phyloP scores from a whole-genome alignment of 2,329 filamentous ascomycete genomes.

The Sporothrix pallida region DNA sequence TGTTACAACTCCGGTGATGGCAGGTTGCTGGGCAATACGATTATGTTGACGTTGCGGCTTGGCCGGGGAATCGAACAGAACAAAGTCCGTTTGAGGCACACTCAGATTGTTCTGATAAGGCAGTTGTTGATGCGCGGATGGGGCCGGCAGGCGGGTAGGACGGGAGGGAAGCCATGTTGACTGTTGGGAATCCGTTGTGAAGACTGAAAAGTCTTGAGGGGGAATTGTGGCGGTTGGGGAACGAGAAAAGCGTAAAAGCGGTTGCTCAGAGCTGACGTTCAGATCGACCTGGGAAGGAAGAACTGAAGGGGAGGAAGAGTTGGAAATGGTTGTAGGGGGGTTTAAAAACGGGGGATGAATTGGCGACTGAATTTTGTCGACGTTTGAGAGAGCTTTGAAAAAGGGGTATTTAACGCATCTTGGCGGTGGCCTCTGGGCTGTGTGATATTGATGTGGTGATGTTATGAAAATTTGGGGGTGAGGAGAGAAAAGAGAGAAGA shows the following conservation, averaged over 20 bases:
- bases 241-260: constrained; percentile 64
- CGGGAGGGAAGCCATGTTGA: constrained; percentile 81
- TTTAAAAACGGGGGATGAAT: constrained; percentile 44
- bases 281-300: constrained; percentile 65
- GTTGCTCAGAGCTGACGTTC: constrained; percentile 69
- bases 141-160: constrained; percentile 67
- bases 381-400: constrained; percentile 45
- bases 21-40: constrained; percentile 49
- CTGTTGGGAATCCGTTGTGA: constrained; percentile 78
- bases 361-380: constrained; percentile 61
- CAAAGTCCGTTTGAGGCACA: constrained; percentile 72
- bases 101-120: constrained; percentile 51
- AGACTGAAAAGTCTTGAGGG: constrained; percentile 72
- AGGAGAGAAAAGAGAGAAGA: constrained; percentile 47
- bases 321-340: constrained; percentile 55
- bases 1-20: constrained; percentile 51
- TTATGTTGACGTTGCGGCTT: constrained; percentile 51
- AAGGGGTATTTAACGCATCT: constrained; percentile 64
- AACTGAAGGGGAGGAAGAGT: constrained; percentile 52
- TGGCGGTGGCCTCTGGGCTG: constrained; percentile 49
- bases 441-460: constrained; percentile 40
- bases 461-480: constrained; percentile 45
- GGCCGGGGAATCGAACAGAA: constrained; percentile 69
- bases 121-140: constrained; percentile 63
- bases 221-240: constrained; percentile 64